Conservation (phyloP, 2,329 filamentous ascomycete species). For the Apiospora malaysiana region DNA sequence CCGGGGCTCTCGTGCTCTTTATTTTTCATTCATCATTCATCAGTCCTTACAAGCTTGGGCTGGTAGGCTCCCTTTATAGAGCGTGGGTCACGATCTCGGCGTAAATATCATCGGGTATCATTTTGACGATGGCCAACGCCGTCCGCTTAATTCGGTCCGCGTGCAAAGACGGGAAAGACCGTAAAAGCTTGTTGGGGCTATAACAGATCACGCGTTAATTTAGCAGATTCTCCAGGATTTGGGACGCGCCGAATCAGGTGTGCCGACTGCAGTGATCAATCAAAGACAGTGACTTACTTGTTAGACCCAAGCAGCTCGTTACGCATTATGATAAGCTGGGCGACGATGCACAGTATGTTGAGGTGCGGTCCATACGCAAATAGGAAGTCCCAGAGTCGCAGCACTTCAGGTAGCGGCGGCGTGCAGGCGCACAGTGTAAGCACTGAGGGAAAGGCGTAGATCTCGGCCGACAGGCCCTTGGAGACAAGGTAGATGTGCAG, state of each 20-base stretch:
- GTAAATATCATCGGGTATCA: slow-evolving; percentile 90
- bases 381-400: slow-evolving; percentile 94
- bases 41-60: background rate
- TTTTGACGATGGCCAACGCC: slow-evolving; percentile 84
- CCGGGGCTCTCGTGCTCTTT: background rate
- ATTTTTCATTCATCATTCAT: slow-evolving; percentile 2
- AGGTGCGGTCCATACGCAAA: slow-evolving; percentile 95
- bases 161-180: slow-evolving; percentile 83
- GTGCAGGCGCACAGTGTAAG: slow-evolving; percentile 95
- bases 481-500: slow-evolving; percentile 82
- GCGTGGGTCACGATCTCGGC: slow-evolving; percentile 89
- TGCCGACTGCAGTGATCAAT: background rate
- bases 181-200: slow-evolving; percentile 91
- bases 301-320: slow-evolving; percentile 82
- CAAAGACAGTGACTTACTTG: slow-evolving; percentile 62
- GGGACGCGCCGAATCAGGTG: background rate
- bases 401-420: slow-evolving; percentile 89
- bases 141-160: slow-evolving; percentile 84
- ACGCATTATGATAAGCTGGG: slow-evolving; percentile 87
- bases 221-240: background rate
- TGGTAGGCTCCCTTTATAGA: slow-evolving; percentile 57
- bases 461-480: slow-evolving; percentile 88
- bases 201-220: background rate
- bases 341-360: slow-evolving; percentile 95
- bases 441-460: slow-evolving; percentile 96